phyloP scores from a whole-genome alignment of 78 protist genomes.

The Goniomonas avonlea region DNA sequence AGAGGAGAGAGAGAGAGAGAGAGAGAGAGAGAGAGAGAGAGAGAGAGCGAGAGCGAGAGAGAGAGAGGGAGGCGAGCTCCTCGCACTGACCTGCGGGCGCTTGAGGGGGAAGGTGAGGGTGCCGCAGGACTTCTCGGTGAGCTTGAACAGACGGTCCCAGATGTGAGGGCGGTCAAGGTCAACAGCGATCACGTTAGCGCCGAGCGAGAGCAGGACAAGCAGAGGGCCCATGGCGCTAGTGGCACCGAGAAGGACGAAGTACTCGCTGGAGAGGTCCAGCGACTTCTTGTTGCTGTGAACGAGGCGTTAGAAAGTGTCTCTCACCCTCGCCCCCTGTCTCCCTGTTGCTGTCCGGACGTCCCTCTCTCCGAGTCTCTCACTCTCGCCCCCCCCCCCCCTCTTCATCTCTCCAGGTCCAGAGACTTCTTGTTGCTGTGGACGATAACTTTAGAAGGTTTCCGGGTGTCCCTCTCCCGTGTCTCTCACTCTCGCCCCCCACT shows the following conservation, averaged over 20 bases:
- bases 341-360: constrained; percentile 4
- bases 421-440: too few relatives aligned
- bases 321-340: not conserved
- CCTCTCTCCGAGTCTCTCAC: too few relatives aligned
- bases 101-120: constrained; percentile 41
- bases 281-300: not conserved
- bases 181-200: constrained; percentile 19
- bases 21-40: not conserved
- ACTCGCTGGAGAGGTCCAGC: constrained; percentile 32
- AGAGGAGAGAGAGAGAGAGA: not conserved
- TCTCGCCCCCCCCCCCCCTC: too few relatives aligned
- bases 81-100: not conserved
- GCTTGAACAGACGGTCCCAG: constrained; percentile 45
- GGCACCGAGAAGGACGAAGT: constrained; percentile 59
- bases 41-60: not conserved
- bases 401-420: too few relatives aligned
- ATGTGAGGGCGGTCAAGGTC: not conserved
- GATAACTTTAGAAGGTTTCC: not conserved
- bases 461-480: too few relatives aligned
- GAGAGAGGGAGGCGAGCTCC: not conserved
- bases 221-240: constrained; percentile 66
- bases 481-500: too few relatives aligned
- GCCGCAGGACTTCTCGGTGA: constrained; percentile 25
- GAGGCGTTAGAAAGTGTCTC: too few relatives aligned
- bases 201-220: constrained; percentile 36